Conservation (phyloP, 106 monocot species). For the Phalaenopsis aphrodite region DNA sequence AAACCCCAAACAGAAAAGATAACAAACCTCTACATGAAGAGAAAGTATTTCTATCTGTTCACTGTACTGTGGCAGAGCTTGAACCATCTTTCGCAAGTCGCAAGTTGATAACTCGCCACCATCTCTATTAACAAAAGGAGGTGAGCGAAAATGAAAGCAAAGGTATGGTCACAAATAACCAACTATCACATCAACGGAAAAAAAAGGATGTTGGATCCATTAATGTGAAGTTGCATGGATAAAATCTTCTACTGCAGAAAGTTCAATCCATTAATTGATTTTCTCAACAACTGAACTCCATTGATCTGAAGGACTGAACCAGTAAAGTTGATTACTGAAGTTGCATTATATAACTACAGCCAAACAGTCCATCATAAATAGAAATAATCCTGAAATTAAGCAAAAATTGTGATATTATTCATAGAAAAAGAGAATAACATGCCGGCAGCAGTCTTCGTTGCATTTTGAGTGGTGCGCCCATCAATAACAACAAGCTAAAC, state of each 20-base stretch:
- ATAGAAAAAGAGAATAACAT: background rate
- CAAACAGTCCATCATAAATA: background rate
- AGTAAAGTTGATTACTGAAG: background rate
- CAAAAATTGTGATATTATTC: background rate
- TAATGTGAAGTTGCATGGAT: background rate
- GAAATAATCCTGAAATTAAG: background rate
- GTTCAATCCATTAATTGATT: background rate
- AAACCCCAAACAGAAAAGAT: background rate
- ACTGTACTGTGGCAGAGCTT: conserved; percentile 51
- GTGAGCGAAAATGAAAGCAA: background rate
- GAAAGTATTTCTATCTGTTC: conserved; percentile 54
- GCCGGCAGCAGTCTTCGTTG: background rate
- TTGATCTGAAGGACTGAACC: background rate
- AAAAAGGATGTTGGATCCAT: background rate
- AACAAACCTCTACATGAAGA: conserved; percentile 44
- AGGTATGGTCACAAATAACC: background rate
- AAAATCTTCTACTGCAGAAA: background rate
- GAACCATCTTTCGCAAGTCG: conserved; percentile 52
- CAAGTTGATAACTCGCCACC: conserved; percentile 40
- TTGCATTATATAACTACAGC: background rate
- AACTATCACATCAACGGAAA: background rate
- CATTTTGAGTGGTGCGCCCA: too few relatives aligned
- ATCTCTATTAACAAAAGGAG: conserved; percentile 20
- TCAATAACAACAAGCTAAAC: background rate
- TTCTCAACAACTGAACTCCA: background rate